phyloP scores from a whole-genome alignment of 768 basidiomycete species.

The Candolleomyces eurysporus region DNA sequence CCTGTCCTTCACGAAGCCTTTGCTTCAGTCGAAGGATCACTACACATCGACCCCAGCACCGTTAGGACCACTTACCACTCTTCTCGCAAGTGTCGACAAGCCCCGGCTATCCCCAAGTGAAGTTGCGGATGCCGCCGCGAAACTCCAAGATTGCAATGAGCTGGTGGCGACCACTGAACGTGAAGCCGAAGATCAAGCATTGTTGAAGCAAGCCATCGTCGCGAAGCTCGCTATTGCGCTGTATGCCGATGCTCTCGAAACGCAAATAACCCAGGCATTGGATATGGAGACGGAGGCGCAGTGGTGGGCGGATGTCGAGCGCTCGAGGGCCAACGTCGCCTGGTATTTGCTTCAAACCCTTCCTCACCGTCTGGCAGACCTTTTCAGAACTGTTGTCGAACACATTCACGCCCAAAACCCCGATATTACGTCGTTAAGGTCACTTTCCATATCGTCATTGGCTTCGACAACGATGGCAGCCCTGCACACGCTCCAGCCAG shows the following conservation, averaged over 20 bases:
- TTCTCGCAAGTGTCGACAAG: background rate
- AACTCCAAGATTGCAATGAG: background rate
- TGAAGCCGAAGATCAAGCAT: background rate
- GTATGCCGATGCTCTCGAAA: slow-evolving; percentile 65
- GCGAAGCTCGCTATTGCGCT: slow-evolving; percentile 52
- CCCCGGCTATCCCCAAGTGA: background rate
- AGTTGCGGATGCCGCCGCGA: background rate
- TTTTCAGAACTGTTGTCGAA: slow-evolving; percentile 37
- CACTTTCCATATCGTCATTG: slow-evolving; percentile 45
- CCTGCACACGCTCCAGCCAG: slow-evolving; percentile 38
- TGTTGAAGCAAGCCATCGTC: slow-evolving; percentile 42
- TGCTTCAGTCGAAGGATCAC: background rate
- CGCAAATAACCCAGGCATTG: slow-evolving; percentile 63
- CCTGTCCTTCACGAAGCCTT: background rate
- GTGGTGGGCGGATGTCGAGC: slow-evolving; percentile 80
- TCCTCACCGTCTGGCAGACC: slow-evolving; percentile 39
- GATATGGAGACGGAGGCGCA: slow-evolving; percentile 73
- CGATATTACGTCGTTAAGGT: slow-evolving; percentile 46
- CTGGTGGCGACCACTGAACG: background rate
- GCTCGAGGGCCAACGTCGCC: slow-evolving; percentile 52
- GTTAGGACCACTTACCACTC: background rate
- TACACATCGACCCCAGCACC: background rate
- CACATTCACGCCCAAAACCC: slow-evolving; percentile 39
- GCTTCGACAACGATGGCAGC: slow-evolving; percentile 43
- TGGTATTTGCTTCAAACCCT: slow-evolving; percentile 74